Conservation (phyloP, 1,284 basidiomycete genomes). For the Ceratobasidium papillatum region DNA sequence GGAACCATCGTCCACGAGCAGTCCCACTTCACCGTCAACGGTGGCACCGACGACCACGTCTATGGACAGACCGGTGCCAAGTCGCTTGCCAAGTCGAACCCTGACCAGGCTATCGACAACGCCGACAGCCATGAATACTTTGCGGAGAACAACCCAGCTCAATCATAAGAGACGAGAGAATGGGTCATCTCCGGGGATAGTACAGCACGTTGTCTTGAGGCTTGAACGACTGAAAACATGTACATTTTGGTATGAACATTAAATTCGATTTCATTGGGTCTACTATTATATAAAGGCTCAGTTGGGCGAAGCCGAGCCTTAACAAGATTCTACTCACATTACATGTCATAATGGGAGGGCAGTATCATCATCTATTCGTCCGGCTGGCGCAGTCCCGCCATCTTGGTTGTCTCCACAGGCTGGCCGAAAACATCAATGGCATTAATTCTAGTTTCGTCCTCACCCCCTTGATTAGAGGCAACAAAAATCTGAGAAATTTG, state of each 20-base stretch:
- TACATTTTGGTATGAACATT: not conserved
- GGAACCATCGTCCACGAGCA: conserved; percentile 42
- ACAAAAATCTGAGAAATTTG: conserved; percentile 69
- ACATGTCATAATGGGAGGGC: not conserved
- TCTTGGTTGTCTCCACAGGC: conserved; percentile 59
- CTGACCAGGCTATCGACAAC: conserved; percentile 22
- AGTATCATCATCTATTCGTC: not conserved
- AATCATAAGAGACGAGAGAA: not conserved
- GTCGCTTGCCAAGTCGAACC: conserved; percentile 35
- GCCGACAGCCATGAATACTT: conserved; percentile 41
- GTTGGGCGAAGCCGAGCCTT: not conserved
- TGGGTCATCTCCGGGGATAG: not conserved
- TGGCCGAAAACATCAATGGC: conserved; percentile 76
- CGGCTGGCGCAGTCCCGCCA: conserved; percentile 8
- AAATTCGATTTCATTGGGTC: conserved; percentile 14
- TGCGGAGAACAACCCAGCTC: conserved; percentile 39
- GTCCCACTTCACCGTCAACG: conserved; percentile 42
- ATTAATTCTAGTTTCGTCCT: conserved; percentile 81
- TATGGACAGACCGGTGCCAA: conserved; percentile 40
- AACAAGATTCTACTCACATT: not conserved
- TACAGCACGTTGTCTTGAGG: not conserved
- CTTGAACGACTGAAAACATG: not conserved
- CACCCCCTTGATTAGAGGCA: conserved; percentile 75
- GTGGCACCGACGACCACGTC: conserved; percentile 39
- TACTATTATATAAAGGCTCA: not conserved